Percentiles rank a stretch among this genome's conserved stretches.
These are phyloP conservation scores for Gossypium arboreum DNA, from an alignment of 345 rosid genomes.

Conservation along the genomic window DNA sequence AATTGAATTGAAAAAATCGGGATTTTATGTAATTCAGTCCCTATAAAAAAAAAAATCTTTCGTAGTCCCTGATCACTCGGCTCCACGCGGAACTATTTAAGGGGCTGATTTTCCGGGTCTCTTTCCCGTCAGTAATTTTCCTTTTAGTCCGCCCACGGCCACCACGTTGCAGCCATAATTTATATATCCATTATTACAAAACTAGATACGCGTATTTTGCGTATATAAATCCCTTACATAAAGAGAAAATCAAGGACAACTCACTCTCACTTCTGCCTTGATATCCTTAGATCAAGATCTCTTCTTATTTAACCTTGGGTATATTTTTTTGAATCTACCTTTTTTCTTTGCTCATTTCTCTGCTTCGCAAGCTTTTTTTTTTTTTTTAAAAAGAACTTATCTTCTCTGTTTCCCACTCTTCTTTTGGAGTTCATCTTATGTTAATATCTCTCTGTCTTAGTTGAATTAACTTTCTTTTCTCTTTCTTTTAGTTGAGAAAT, in stretches of 20 bases:
- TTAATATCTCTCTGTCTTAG: not conserved
- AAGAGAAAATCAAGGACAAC: not conserved
- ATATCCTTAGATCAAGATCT: not conserved
- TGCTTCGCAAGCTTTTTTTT: not conserved
- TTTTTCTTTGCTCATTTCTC: not conserved
- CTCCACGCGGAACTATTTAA: no score
- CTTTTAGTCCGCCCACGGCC: no score
- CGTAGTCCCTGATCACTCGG: no score
- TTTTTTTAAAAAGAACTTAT: not conserved
- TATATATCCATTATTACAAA: no score
- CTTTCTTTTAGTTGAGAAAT: conserved; percentile 40
- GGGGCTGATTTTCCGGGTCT: no score
- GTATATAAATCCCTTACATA: not conserved
- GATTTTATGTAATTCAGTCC: no score
- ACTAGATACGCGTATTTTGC: no score
- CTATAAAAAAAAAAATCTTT: no score
- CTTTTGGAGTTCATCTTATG: not conserved
- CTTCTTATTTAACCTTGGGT: not conserved
- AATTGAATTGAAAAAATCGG: no score
- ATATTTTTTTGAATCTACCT: not conserved
- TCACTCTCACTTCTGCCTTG: not conserved
- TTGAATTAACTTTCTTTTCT: not conserved
- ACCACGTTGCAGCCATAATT: no score
- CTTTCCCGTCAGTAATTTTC: no score
- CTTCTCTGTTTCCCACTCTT: conserved; percentile 6